These are phyloP conservation scores for Colletotrichum sp. DNA, from an alignment of 2,329 filamentous ascomycete genomes.

Conservation along the genomic window DNA sequence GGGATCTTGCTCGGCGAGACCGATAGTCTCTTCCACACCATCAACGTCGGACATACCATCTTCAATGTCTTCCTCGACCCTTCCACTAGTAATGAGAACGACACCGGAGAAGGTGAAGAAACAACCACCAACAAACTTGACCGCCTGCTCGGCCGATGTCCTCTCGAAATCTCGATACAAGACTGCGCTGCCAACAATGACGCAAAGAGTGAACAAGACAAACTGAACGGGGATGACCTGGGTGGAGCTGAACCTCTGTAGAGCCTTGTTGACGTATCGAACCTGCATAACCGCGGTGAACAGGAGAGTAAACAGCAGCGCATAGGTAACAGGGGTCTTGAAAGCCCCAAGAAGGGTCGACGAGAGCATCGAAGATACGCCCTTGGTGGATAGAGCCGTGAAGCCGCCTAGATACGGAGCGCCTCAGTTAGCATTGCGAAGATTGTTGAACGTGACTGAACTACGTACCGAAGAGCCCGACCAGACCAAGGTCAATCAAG, in stretches of 20 bases:
- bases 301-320: conserved; percentile 79
- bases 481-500: conserved; percentile 89
- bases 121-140: conserved; percentile 90
- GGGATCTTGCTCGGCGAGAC: conserved; percentile 59
- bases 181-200: conserved; percentile 92
- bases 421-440: not conserved
- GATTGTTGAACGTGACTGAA: too few relatives aligned
- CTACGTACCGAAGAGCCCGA: conserved; percentile 84
- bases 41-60: conserved; percentile 61
- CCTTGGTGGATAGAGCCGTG: conserved; percentile 96
- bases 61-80: conserved; percentile 63
- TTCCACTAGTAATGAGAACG: conserved; percentile 93
- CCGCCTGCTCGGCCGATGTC: conserved; percentile 73
- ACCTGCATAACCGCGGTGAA: conserved; percentile 94
- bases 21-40: conserved; percentile 68
- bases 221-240: conserved; percentile 99
- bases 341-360: conserved; percentile 89
- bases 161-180: conserved; percentile 95
- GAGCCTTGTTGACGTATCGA: conserved; percentile 86
- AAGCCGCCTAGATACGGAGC: conserved; percentile 71
- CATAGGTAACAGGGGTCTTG: conserved; percentile 90
- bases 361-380: conserved; percentile 92
- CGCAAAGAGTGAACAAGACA: conserved; percentile 93
- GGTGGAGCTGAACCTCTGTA: conserved; percentile 95
- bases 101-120: conserved; percentile 93